phyloP scores from a whole-genome alignment of 495 filamentous ascomycete species.

The Penicillium paxilli region DNA sequence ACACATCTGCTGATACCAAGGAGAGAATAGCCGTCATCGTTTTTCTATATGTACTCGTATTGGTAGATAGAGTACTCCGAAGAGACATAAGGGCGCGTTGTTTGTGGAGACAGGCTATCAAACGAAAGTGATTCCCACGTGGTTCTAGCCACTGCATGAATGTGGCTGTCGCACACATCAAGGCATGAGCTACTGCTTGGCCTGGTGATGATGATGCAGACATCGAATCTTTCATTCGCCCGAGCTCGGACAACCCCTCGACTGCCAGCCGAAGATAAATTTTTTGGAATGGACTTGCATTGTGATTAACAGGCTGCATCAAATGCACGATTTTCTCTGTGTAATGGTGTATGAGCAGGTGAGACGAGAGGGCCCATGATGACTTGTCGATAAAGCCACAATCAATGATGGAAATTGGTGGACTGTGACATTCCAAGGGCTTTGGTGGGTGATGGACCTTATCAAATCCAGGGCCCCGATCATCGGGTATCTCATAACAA shows the following conservation, averaged over 20 bases:
- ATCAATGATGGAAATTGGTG: too few species aligned
- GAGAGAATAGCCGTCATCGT: neutral
- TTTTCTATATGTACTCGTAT: neutral
- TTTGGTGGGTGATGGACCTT: too few species aligned
- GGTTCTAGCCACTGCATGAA: neutral
- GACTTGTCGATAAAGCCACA: too few species aligned
- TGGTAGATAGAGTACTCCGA: neutral
- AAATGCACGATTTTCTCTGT: neutral
- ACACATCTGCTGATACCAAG: neutral
- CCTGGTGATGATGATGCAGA: neutral
- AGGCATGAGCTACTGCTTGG: neutral
- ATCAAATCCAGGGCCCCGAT: too few species aligned
- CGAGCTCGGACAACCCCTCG: too few species aligned
- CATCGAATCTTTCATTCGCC: neutral
- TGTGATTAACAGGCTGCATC: neutral
- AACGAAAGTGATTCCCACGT: neutral
- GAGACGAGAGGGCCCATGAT: neutral
- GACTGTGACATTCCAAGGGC: too few species aligned
- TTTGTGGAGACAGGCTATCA: neutral
- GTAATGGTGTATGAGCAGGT: neutral
- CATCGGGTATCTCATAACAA: too few species aligned
- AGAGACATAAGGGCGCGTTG: neutral
- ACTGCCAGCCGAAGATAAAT: neutral
- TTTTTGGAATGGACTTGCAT: neutral
- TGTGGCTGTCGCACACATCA: neutral